Evolutionary conservation across 1,284 basidiomycete genomes (phyloP).

Genomic region (Cutaneotrichosporon sp.): DNA sequence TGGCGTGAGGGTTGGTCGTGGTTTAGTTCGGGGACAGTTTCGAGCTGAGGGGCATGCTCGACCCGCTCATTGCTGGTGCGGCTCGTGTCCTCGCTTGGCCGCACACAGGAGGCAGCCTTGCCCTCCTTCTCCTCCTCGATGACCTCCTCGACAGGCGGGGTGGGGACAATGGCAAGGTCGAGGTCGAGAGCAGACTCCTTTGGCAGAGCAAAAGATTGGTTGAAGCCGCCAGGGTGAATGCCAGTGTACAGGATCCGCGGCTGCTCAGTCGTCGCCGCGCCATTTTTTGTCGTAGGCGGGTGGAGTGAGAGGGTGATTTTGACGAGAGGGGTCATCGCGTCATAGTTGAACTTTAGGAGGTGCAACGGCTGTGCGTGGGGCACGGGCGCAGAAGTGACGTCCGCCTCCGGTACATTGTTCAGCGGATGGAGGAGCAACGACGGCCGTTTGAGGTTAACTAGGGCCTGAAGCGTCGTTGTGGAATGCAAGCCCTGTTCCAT

Average conservation of each 20-base stretch:
- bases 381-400: conserved; percentile 32
- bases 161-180: conserved; percentile 32
- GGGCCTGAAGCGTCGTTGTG: conserved; percentile 81
- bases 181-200: conserved; percentile 54
- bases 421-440: conserved; percentile 67
- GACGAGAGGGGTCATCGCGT: conserved; percentile 77
- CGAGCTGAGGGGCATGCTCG: conserved; percentile 13
- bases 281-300: conserved; percentile 56
- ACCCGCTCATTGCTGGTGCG: conserved; percentile 23
- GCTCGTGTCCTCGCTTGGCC: conserved; percentile 24
- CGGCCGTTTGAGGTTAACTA: conserved; percentile 85
- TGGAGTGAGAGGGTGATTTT: conserved; percentile 68
- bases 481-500: conserved; percentile 57
- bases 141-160: conserved; percentile 13
- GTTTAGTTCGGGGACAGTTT: conserved; percentile 28
- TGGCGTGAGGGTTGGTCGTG: conserved; percentile 3
- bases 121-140: conserved; percentile 9
- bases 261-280: conserved; percentile 31
- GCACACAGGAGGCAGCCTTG: conserved; percentile 4
- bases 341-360: conserved; percentile 79
- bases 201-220: conserved; percentile 63
- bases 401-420: conserved; percentile 50
- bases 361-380: conserved; percentile 52
- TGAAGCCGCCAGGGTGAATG: conserved; percentile 75
- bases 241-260: conserved; percentile 63